Evolutionary conservation across 148 eudicot species (phyloP).

Genomic region (Vaccinium macrocarpon): DNA sequence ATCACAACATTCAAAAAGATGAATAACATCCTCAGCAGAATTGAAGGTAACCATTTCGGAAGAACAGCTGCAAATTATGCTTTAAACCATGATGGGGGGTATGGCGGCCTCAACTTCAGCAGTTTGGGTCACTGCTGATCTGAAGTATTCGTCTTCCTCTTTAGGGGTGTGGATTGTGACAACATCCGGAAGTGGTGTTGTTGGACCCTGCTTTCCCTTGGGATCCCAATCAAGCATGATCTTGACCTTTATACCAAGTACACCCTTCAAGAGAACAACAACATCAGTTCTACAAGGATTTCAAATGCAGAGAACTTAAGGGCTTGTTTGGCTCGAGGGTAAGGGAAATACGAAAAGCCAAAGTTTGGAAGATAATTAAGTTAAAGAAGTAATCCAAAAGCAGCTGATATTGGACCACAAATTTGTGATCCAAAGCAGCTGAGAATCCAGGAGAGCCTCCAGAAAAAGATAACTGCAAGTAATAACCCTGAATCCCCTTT

Average conservation of each 20-base stretch:
- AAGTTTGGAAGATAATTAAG: not conserved
- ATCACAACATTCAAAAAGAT: not conserved
- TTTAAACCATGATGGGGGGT: slow-evolving; percentile 21
- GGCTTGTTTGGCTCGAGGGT: not conserved
- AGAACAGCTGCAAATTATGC: not conserved
- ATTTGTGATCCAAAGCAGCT: not conserved
- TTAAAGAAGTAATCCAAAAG: not conserved
- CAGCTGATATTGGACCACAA: not conserved
- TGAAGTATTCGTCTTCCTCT: slow-evolving; percentile 46
- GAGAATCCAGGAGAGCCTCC: not conserved
- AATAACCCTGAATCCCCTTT: not conserved
- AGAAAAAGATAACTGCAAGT: not conserved
- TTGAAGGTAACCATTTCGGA: not conserved
- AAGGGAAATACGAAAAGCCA: not conserved
- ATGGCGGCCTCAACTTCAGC: slow-evolving; percentile 38
- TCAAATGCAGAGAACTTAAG: not conserved
- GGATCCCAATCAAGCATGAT: slow-evolving; percentile 87
- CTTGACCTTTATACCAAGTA: slow-evolving; percentile 76
- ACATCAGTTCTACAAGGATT: not conserved
- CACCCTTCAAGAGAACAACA: slow-evolving; percentile 40
- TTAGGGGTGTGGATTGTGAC: slow-evolving; percentile 71
- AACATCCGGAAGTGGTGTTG: slow-evolving; percentile 66
- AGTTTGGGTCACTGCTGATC: slow-evolving; percentile 19
- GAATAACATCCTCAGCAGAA: not conserved
- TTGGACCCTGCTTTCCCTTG: slow-evolving; percentile 67